Conservation (phyloP, 1,284 basidiomycete species). For the Ceratobasidium sp. region DNA sequence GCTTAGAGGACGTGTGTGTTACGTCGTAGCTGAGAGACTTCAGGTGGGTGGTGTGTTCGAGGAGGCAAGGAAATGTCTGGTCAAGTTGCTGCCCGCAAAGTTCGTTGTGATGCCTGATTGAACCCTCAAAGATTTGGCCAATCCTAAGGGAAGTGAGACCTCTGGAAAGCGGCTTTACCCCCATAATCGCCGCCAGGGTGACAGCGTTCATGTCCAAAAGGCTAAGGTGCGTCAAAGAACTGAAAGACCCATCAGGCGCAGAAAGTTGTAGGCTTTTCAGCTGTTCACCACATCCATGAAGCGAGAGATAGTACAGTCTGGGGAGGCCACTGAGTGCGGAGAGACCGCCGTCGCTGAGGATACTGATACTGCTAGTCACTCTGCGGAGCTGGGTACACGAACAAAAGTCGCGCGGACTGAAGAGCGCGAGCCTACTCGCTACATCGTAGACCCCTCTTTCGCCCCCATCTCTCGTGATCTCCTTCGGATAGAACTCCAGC, state of each 20-base stretch:
- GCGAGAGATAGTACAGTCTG: neutral
- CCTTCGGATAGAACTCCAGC: conserved; percentile 4
- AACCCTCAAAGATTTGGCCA: neutral
- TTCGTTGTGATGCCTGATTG: too few relatives aligned
- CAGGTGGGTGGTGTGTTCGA: neutral
- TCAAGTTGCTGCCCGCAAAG: neutral
- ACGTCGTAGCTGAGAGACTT: neutral
- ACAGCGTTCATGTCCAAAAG: neutral
- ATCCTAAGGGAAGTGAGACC: conserved; percentile 6
- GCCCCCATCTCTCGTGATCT: neutral
- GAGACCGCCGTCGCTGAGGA: conserved; percentile 10
- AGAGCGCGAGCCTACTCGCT: neutral
- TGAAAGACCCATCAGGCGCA: conserved; percentile 16
- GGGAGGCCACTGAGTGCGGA: conserved; percentile 11
- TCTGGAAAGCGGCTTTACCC: neutral
- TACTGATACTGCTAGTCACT: neutral
- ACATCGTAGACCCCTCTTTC: too few relatives aligned
- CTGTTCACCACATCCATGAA: neutral
- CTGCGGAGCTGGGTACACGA: conserved; percentile 9
- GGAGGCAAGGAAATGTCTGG: neutral
- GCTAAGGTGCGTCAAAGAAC: neutral
- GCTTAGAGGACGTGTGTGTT: too few relatives aligned
- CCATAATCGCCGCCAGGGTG: neutral
- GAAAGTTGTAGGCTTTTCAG: neutral
- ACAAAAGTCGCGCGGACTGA: neutral